Evolutionary conservation across 2,329 filamentous ascomycete genomes (phyloP).

Genomic region (Coleophoma crateriformis): DNA sequence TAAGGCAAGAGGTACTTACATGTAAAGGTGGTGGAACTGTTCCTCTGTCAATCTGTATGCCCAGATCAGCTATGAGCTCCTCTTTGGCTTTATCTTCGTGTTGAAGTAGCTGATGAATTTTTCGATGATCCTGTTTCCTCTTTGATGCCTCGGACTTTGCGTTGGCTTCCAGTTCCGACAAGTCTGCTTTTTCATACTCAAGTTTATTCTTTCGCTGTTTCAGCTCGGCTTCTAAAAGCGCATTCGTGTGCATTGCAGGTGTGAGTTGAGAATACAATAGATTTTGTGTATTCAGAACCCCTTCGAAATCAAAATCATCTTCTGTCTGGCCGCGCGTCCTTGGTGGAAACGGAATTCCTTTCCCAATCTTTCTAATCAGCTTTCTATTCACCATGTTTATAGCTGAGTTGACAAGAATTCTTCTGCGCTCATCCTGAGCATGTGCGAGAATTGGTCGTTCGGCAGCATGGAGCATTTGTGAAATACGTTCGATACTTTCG

Average conservation of each 20-base stretch:
- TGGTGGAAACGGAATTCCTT: conserved; percentile 62
- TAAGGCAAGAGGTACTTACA: conserved; percentile 10
- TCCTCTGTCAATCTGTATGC: conserved; percentile 4
- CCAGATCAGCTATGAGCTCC: conserved; percentile 11
- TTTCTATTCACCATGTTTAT: conserved; percentile 49
- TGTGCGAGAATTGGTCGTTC: conserved; percentile 57
- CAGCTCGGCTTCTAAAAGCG: conserved; percentile 53
- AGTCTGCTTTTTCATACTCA: conserved; percentile 46
- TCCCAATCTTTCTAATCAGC: conserved; percentile 51
- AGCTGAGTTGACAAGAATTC: conserved; percentile 41
- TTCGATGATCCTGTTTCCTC: conserved; percentile 37
- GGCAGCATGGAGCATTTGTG: conserved; percentile 49
- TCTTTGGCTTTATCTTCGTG: conserved; percentile 6
- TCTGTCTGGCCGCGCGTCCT: conserved; percentile 42
- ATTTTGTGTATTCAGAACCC: conserved; percentile 52
- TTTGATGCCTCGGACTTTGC: conserved; percentile 47
- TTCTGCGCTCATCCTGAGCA: conserved; percentile 37
- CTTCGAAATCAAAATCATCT: conserved; percentile 61
- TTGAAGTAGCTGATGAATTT: conserved; percentile 24
- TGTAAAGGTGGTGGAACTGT: conserved; percentile 4
- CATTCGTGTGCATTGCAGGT: conserved; percentile 56
- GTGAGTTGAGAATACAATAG: conserved; percentile 53
- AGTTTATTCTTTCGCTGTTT: conserved; percentile 49
- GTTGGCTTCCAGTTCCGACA: conserved; percentile 48
- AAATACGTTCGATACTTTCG: conserved; percentile 49